These are phyloP conservation scores for Phytophthora ohioensis DNA, from an alignment of 352 stramenopile species.

Conservation along the genomic window DNA sequence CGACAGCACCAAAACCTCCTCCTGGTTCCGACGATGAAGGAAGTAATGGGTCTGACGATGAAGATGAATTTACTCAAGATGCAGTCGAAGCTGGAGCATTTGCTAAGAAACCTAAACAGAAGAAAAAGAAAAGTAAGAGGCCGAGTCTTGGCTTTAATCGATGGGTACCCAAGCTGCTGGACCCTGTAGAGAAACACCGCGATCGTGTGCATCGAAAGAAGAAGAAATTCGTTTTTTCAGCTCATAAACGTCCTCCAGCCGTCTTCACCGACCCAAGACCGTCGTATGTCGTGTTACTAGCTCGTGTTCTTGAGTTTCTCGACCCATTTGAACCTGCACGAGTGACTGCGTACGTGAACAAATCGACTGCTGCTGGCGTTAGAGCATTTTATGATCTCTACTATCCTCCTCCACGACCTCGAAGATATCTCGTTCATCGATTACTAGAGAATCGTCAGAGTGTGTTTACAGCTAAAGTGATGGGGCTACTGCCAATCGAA, in stretches of 20 bases:
- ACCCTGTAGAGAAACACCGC: conserved; percentile 42
- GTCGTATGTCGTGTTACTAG: conserved; percentile 35
- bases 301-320: conserved; percentile 53
- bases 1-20: conserved; percentile 29
- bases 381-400: conserved; percentile 50
- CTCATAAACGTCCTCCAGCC: conserved; percentile 17
- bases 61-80: conserved; percentile 3
- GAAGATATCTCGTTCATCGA: conserved; percentile 44
- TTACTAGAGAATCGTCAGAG: conserved; percentile 21
- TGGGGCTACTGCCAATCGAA: conserved; percentile 34
- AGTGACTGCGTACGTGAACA: conserved; percentile 50
- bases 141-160: conserved; percentile 27
- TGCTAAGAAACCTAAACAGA: conserved; percentile 19
- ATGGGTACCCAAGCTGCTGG: conserved; percentile 60
- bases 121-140: conserved; percentile 27
- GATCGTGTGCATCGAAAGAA: conserved; percentile 51
- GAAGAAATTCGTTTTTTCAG: conserved; percentile 19
- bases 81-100: background rate
- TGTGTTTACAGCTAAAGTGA: conserved; percentile 30
- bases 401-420: conserved; percentile 49
- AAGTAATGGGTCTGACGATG: conserved; percentile 27
- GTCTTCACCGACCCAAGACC: conserved; percentile 38
- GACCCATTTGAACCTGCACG: conserved; percentile 35
- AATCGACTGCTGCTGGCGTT: conserved; percentile 34
- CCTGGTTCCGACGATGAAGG: conserved; percentile 25